Evolutionary conservation across 768 basidiomycete species (phyloP).

Genomic region (Udeniomyces megalosporus): DNA sequence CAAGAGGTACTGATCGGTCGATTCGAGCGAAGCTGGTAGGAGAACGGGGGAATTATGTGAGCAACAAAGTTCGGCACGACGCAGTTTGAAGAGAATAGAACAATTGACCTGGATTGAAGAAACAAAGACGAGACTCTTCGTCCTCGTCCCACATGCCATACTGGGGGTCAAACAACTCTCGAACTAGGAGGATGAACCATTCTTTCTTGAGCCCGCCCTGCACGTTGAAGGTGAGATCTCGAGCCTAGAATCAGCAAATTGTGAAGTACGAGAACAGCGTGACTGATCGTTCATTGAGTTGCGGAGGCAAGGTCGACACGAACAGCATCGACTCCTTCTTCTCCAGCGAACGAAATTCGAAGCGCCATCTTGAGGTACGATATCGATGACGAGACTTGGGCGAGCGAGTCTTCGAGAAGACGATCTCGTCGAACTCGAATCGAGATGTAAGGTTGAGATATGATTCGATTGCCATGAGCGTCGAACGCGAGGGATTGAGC

Average conservation of each 20-base stretch:
- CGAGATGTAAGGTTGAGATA: constrained; percentile 13
- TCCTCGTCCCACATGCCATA: constrained; percentile 13
- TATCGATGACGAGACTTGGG: constrained; percentile 12
- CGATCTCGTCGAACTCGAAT: constrained; percentile 13
- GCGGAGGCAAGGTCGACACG: too few species aligned
- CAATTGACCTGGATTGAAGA: constrained; percentile 12
- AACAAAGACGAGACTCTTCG: constrained; percentile 4
- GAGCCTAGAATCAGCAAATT: background rate
- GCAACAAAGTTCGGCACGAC: too few species aligned
- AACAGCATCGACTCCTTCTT: constrained; percentile 9
- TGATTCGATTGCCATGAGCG: background rate
- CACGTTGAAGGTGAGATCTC: too few species aligned
- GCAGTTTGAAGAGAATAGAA: background rate
- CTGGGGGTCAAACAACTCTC: constrained; percentile 6
- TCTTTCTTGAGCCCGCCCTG: constrained; percentile 17
- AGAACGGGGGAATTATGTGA: background rate
- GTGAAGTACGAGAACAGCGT: background rate
- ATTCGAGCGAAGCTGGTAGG: constrained; percentile 8
- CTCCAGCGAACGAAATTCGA: constrained; percentile 11
- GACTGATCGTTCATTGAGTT: too few species aligned
- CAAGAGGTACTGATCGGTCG: constrained; percentile 13
- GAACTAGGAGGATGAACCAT: constrained; percentile 12
- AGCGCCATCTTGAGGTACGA: constrained; percentile 9
- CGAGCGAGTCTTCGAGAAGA: constrained; percentile 14
- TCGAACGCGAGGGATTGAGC: background rate